Percentiles rank a stretch among this genome's conserved stretches.
These are phyloP conservation scores for Camillea tinctor DNA, from an alignment of 2,329 filamentous ascomycete genomes.

Conservation along the genomic window DNA sequence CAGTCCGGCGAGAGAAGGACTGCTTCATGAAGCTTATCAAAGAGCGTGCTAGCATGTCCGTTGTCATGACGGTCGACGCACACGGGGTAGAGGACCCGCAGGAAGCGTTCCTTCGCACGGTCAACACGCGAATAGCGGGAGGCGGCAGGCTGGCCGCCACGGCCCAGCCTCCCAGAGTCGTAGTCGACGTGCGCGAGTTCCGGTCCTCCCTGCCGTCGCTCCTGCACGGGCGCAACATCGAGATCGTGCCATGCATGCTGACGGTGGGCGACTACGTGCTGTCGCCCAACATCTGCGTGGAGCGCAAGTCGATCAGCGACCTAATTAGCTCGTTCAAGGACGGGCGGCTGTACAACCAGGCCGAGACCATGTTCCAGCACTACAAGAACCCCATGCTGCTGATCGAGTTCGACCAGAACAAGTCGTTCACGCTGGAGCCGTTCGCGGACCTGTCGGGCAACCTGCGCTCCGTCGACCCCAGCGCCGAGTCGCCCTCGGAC, in stretches of 20 bases:
- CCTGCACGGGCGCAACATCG: constrained; percentile 82
- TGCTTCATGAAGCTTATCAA: constrained; percentile 93
- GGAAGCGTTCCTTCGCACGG: constrained; percentile 87
- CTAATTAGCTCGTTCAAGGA: constrained; percentile 89
- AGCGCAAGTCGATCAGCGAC: constrained; percentile 91
- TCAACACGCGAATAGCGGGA: constrained; percentile 95
- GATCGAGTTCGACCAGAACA: constrained; percentile 97
- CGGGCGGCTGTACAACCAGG: constrained; percentile 87
- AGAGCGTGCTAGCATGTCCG: constrained; percentile 88
- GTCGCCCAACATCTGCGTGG: constrained; percentile 85
- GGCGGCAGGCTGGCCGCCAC: constrained; percentile 83
- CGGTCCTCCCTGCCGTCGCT: constrained; percentile 88
- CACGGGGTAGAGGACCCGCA: constrained; percentile 75
- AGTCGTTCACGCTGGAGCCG: constrained; percentile 90
- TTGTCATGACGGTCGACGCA: constrained; percentile 75
- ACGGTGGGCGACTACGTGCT: constrained; percentile 97
- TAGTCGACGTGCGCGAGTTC: constrained; percentile 96
- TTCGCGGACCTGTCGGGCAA: constrained; percentile 67
- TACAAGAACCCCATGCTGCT: constrained; percentile 88
- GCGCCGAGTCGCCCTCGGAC: constrained; percentile 61
- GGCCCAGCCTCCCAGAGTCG: constrained; percentile 81
- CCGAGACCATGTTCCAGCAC: constrained; percentile 90
- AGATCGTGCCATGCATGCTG: constrained; percentile 90
- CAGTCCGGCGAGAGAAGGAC: constrained; percentile 92
- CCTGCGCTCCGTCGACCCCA: constrained; percentile 60